These are phyloP conservation scores for Fraxinus albicans DNA, from an alignment of 305 asterid species.

Conservation along the genomic window DNA sequence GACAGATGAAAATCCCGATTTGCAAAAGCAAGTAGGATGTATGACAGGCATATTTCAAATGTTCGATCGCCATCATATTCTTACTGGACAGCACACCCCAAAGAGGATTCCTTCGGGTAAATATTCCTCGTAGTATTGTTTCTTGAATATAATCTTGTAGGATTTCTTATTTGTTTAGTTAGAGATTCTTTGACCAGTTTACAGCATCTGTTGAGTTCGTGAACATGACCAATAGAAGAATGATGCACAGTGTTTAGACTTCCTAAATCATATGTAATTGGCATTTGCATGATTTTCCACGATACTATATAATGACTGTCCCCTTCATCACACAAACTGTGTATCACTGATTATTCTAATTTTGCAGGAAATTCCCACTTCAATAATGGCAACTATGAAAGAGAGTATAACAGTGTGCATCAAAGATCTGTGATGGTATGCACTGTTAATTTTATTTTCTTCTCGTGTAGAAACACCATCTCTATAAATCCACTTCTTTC, in stretches of 20 bases:
- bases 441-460: not conserved
- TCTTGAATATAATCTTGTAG: not conserved
- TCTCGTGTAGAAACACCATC: not conserved
- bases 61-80: slow-evolving; percentile 68
- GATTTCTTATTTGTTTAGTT: not conserved
- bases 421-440: not conserved
- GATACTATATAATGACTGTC: not conserved
- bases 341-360: not conserved
- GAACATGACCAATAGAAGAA: not conserved
- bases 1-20: slow-evolving; percentile 70
- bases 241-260: not conserved
- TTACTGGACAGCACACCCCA: slow-evolving; percentile 50
- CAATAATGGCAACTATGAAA: not conserved
- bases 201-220: not conserved
- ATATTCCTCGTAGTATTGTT: not conserved
- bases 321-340: not conserved
- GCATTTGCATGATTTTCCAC: not conserved
- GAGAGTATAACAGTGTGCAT: not conserved
- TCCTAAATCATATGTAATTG: not conserved
- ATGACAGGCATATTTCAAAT: slow-evolving; percentile 86
- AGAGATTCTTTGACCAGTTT: slow-evolving; percentile 3
- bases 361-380: not conserved
- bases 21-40: slow-evolving; percentile 91
- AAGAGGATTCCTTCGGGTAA: slow-evolving; percentile 59
- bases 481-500: not conserved